Evolutionary conservation across 345 rosid species (phyloP).

Genomic region (Eutrema yunnanense): DNA sequence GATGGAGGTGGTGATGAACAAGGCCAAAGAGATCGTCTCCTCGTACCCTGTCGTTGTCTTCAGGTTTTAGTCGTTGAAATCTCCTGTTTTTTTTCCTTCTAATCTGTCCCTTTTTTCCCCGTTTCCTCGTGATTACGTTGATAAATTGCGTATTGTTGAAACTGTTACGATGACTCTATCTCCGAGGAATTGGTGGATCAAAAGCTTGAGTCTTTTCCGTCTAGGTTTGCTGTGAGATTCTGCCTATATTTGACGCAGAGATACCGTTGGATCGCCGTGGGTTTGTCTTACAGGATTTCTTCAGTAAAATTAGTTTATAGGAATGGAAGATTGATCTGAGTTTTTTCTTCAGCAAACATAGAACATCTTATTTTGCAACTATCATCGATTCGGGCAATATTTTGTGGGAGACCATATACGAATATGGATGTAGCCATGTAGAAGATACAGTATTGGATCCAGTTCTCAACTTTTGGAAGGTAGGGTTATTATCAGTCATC

Average conservation of each 20-base stretch:
- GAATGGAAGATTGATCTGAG: neutral
- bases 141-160: neutral
- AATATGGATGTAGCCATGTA: too few species aligned
- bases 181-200: neutral
- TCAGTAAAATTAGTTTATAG: neutral
- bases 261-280: neutral
- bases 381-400: too few species aligned
- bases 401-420: too few species aligned
- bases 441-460: too few species aligned
- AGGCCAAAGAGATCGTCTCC: constrained; percentile 52
- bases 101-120: too few species aligned
- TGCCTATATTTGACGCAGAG: neutral
- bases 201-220: neutral
- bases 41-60: constrained; percentile 62
- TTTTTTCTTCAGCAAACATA: too few species aligned
- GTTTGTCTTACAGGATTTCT: neutral
- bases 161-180: neutral
- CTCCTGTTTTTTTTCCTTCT: neutral
- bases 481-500: neutral
- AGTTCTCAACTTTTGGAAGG: too few species aligned
- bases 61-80: neutral
- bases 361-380: too few species aligned
- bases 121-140: too few species aligned
- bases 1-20: constrained; percentile 36
- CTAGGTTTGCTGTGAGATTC: neutral